These are phyloP conservation scores for Hebeloma cylindrosporum DNA, from an alignment of 768 basidiomycete genomes.

Conservation along the genomic window DNA sequence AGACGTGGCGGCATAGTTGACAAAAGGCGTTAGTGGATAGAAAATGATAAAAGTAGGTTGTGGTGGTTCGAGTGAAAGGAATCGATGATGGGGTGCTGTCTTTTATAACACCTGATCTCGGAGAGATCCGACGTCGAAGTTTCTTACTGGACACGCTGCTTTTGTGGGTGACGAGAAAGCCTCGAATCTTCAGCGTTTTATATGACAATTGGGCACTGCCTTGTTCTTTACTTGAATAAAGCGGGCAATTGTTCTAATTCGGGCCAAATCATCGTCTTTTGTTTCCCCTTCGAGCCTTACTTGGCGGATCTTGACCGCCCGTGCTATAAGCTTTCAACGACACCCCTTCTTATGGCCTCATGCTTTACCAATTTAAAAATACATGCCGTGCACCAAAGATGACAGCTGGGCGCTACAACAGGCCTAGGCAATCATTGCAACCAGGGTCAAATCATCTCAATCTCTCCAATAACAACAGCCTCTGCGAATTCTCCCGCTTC, in stretches of 20 bases:
- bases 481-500: conserved; percentile 55
- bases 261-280: conserved; percentile 40
- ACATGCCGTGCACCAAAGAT: too few relatives aligned
- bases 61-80: conserved; percentile 15
- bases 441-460: conserved; percentile 33
- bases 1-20: conserved; percentile 28
- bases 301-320: conserved; percentile 58
- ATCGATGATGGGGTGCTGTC: neutral
- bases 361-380: too few relatives aligned
- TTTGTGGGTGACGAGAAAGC: too few relatives aligned
- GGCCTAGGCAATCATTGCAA: too few relatives aligned
- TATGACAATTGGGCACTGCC: too few relatives aligned
- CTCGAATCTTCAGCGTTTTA: too few relatives aligned
- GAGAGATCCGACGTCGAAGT: conserved; percentile 13
- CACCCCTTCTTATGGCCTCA: conserved; percentile 32
- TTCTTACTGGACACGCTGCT: too few relatives aligned
- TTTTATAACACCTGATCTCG: conserved; percentile 4
- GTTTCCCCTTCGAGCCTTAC: conserved; percentile 51
- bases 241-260: too few relatives aligned
- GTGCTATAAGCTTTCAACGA: conserved; percentile 70
- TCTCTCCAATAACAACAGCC: conserved; percentile 70
- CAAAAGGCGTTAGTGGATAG: conserved; percentile 6
- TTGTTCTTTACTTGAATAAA: too few relatives aligned
- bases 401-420: too few relatives aligned
- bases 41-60: neutral